These are phyloP conservation scores for Hymenoscyphus infarciens DNA, from an alignment of 2,329 filamentous ascomycete species.

Conservation along the genomic window DNA sequence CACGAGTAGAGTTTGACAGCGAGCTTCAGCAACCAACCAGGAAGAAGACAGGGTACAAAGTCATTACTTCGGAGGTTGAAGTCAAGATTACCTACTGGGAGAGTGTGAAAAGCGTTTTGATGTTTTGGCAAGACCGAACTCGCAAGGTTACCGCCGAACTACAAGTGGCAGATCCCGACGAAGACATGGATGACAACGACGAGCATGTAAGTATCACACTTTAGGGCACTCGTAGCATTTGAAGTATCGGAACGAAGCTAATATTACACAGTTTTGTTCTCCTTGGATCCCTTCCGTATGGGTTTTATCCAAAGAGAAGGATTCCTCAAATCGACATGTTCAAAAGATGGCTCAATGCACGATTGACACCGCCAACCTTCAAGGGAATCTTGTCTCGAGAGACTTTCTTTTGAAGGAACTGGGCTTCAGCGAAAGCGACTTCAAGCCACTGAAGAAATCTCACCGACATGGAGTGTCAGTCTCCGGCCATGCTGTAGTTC, in stretches of 20 bases:
- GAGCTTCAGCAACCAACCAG: neutral
- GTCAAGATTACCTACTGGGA: conserved; percentile 9
- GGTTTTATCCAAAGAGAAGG: conserved; percentile 28
- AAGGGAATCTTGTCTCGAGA: conserved; percentile 16
- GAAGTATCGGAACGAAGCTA: neutral
- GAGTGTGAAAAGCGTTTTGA: conserved; percentile 6
- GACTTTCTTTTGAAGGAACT: conserved; percentile 8
- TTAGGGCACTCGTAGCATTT: neutral
- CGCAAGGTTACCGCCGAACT: conserved; percentile 3
- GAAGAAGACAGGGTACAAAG: conserved; percentile 3
- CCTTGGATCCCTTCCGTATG: conserved; percentile 9
- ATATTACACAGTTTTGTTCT: conserved; percentile 1
- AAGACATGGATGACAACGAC: neutral
- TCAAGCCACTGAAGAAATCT: neutral
- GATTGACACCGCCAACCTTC: conserved; percentile 12
- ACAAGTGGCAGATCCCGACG: neutral
- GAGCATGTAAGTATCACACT: neutral
- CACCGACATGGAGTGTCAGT: conserved; percentile 5
- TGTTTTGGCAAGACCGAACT: conserved; percentile 1
- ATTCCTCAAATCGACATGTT: conserved; percentile 38
- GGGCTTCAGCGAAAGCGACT: conserved; percentile 7
- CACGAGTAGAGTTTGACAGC: neutral
- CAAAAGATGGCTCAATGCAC: conserved; percentile 11
- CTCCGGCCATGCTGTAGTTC: conserved; percentile 9
- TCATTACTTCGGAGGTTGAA: neutral